A percentile compares a stretch with the other conserved stretches of the same genome.
These are phyloP conservation scores for Kazachstania sp. DNA, from an alignment of 1,139 yeast species.

Conservation along the genomic window DNA sequence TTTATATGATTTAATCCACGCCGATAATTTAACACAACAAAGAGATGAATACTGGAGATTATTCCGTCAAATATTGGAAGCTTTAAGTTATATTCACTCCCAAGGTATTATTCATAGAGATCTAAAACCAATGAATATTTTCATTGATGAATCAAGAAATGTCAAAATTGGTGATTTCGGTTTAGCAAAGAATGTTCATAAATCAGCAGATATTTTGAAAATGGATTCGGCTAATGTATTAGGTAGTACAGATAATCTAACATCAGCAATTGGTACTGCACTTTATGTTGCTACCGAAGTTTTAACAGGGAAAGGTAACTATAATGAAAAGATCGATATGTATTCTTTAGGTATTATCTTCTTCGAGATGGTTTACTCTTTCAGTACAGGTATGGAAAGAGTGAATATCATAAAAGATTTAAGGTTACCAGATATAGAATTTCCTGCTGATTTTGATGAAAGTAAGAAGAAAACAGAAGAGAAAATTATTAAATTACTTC, in stretches of 20 bases:
- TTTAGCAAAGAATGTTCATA: conserved; percentile 74
- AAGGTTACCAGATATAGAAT: conserved; percentile 48
- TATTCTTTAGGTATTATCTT: conserved; percentile 90
- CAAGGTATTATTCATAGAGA: conserved; percentile 96
- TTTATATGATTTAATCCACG: conserved; percentile 63
- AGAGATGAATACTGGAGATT: conserved; percentile 83
- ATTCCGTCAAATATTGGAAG: conserved; percentile 82
- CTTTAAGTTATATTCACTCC: conserved; percentile 80
- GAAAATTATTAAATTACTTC: conserved; percentile 52
- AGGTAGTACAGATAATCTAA: conserved; percentile 56
- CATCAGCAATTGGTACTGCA: conserved; percentile 90
- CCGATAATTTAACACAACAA: conserved; percentile 65
- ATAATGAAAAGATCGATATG: conserved; percentile 91
- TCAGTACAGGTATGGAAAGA: conserved; percentile 89
- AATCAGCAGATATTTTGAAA: conserved; percentile 32
- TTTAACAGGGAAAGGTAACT: conserved; percentile 54
- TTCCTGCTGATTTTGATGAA: conserved; percentile 57
- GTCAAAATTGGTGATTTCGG: conserved; percentile 97
- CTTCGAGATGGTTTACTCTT: conserved; percentile 84
- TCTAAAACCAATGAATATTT: conserved; percentile 89
- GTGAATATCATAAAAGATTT: conserved; percentile 58
- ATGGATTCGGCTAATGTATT: conserved; percentile 30
- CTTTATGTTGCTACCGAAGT: conserved; percentile 91
- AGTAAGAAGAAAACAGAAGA: conserved; percentile 49
- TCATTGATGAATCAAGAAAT: conserved; percentile 81